phyloP scores from a whole-genome alignment of 2,329 filamentous ascomycete species.

The Diaporthe capsici region DNA sequence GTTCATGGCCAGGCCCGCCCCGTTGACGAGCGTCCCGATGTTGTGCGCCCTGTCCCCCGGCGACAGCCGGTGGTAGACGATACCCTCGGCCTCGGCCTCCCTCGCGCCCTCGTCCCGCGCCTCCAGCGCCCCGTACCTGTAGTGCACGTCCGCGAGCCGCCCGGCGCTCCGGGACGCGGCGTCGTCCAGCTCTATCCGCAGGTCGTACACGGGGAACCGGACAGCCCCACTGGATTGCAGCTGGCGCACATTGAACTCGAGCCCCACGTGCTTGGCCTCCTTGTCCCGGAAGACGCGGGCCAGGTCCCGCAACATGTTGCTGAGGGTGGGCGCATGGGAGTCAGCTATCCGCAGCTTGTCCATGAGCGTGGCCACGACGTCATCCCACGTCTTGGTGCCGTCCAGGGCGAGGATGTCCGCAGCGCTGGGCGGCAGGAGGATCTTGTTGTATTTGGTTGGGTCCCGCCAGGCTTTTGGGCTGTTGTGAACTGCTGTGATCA shows the following conservation, averaged over 20 bases:
- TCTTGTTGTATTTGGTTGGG: constrained; percentile 63
- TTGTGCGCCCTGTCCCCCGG: constrained; percentile 63
- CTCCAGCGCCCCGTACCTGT: constrained; percentile 49
- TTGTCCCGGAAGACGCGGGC: constrained; percentile 62
- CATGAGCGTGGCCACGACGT: constrained; percentile 48
- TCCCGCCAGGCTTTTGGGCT: constrained; percentile 47
- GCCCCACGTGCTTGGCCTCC: constrained; percentile 62
- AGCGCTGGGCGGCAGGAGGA: constrained; percentile 50
- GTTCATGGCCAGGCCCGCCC: constrained; percentile 92
- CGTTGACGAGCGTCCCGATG: constrained; percentile 89
- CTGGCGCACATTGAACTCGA: constrained; percentile 49
- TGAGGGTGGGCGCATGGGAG: constrained; percentile 50
- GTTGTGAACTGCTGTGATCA: constrained; percentile 56
- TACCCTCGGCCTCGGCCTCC: constrained; percentile 71
- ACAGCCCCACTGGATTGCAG: constrained; percentile 43
- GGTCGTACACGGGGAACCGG: constrained; percentile 1
- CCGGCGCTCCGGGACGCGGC: constrained; percentile 53
- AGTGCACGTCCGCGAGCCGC: constrained; percentile 58
- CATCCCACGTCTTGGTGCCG: neutral
- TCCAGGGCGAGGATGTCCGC: constrained; percentile 43
- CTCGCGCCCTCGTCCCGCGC: constrained; percentile 53
- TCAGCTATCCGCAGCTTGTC: constrained; percentile 67
- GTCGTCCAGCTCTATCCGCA: constrained; percentile 61
- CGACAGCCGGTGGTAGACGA: constrained; percentile 80
- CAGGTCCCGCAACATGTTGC: constrained; percentile 66